Evolutionary conservation across 1,284 basidiomycete genomes (phyloP).

Genomic region (Sporisorium graminicola): DNA sequence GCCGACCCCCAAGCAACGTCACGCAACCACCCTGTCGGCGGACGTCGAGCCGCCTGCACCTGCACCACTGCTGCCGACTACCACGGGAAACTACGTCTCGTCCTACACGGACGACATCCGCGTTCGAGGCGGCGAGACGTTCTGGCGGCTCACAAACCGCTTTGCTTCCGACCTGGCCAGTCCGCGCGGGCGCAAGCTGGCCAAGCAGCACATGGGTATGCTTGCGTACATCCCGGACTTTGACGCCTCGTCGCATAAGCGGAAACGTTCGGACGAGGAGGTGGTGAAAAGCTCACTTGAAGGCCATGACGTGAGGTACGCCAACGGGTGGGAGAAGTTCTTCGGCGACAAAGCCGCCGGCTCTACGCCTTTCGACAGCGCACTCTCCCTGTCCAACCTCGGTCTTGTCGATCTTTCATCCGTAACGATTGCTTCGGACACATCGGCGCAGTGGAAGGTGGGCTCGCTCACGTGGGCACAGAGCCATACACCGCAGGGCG

Average conservation of each 20-base stretch:
- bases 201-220: constrained; percentile 21
- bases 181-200: neutral
- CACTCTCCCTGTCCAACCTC: constrained; percentile 30
- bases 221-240: constrained; percentile 35
- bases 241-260: constrained; percentile 1
- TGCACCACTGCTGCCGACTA: neutral
- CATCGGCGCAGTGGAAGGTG: neutral
- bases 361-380: constrained; percentile 2
- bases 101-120: neutral
- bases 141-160: constrained; percentile 16
- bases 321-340: constrained; percentile 39
- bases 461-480: constrained; percentile 17
- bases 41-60: neutral
- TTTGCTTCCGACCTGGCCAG: constrained; percentile 7
- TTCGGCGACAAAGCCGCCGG: constrained; percentile 5
- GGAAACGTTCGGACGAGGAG: neutral
- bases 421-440: neutral
- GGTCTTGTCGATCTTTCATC: constrained; percentile 11
- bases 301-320: neutral
- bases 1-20: neutral
- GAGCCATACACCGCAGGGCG: constrained; percentile 17
- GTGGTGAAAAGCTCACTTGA: neutral
- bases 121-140: neutral
- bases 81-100: constrained; percentile 38
- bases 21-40: neutral